Conservation (phyloP, 768 basidiomycete species). For the Collybia sordida region DNA sequence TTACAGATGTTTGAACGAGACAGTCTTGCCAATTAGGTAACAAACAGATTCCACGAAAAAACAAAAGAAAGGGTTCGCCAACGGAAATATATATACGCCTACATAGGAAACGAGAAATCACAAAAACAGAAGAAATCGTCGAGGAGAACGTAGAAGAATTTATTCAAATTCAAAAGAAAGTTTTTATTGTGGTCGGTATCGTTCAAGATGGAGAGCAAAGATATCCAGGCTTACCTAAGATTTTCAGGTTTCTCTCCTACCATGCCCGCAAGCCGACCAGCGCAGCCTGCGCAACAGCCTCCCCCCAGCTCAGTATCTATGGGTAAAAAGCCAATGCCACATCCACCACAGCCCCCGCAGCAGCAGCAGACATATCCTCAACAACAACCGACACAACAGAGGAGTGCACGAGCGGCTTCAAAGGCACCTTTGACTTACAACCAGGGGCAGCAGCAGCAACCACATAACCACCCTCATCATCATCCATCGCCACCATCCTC, state of each 20-base stretch:
- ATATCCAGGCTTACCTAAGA: slow-evolving; percentile 20
- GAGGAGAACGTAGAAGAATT: no score
- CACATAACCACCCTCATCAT: slow-evolving; percentile 32
- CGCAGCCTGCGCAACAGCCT: slow-evolving; percentile 28
- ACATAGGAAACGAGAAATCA: no score
- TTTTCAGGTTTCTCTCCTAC: slow-evolving; percentile 23
- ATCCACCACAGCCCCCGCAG: slow-evolving; percentile 39
- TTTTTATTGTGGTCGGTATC: not conserved
- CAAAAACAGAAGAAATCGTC: no score
- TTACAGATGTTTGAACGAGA: no score
- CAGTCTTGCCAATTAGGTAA: no score
- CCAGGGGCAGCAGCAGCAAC: slow-evolving; percentile 31
- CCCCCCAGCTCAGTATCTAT: slow-evolving; percentile 80
- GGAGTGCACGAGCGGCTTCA: slow-evolving; percentile 46
- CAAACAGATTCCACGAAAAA: not conserved
- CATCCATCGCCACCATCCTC: slow-evolving; percentile 51
- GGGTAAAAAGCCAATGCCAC: slow-evolving; percentile 92
- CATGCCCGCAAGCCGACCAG: slow-evolving; percentile 24
- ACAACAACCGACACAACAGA: slow-evolving; percentile 35
- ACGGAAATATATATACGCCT: no score
- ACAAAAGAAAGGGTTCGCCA: not conserved
- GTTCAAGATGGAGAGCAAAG: not conserved
- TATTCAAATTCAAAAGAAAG: no score
- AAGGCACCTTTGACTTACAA: slow-evolving; percentile 43
- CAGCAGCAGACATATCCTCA: slow-evolving; percentile 28